Percentiles rank a stretch among this genome's conserved stretches.
Conservation (phyloP, 2,329 filamentous ascomycete species). For the Aspergillus texensis region DNA sequence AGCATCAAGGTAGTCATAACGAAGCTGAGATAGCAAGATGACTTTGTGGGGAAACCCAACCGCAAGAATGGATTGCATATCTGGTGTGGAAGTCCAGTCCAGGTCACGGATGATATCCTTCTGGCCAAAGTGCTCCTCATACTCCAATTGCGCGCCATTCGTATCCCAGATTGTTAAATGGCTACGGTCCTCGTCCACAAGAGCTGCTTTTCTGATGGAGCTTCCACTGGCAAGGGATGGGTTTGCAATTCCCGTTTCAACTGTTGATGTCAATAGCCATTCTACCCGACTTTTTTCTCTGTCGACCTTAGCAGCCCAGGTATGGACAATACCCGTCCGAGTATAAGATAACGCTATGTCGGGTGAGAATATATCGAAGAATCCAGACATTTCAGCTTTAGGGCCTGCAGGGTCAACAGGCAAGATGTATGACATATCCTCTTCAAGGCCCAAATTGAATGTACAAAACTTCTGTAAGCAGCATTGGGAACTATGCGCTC, state of each 20-base stretch:
- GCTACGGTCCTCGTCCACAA: constrained; percentile 74
- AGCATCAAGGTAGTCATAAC: constrained; percentile 87
- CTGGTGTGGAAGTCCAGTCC: constrained; percentile 91
- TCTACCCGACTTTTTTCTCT: constrained; percentile 63
- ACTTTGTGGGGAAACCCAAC: constrained; percentile 91
- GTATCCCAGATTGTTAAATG: constrained; percentile 91
- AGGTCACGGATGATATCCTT: constrained; percentile 80
- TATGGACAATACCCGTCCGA: constrained; percentile 70
- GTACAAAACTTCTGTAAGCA: constrained; percentile 68
- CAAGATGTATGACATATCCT: constrained; percentile 63
- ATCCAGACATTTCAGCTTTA: constrained; percentile 70
- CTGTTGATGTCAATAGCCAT: constrained; percentile 79
- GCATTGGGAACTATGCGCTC: constrained; percentile 38
- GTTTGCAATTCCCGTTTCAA: constrained; percentile 74
- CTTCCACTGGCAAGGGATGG: constrained; percentile 82
- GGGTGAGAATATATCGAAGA: constrained; percentile 81
- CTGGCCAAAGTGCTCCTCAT: constrained; percentile 71
- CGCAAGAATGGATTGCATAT: constrained; percentile 83
- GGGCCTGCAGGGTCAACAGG: constrained; percentile 86
- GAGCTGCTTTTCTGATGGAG: constrained; percentile 80
- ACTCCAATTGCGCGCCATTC: constrained; percentile 77
- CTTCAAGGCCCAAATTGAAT: constrained; percentile 65
- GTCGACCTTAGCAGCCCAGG: constrained; percentile 82
- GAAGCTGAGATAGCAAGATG: constrained; percentile 79
- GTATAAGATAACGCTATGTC: constrained; percentile 88